Evolutionary conservation across 208 protist species (phyloP).

Genomic region (Crithidia brevicula): DNA sequence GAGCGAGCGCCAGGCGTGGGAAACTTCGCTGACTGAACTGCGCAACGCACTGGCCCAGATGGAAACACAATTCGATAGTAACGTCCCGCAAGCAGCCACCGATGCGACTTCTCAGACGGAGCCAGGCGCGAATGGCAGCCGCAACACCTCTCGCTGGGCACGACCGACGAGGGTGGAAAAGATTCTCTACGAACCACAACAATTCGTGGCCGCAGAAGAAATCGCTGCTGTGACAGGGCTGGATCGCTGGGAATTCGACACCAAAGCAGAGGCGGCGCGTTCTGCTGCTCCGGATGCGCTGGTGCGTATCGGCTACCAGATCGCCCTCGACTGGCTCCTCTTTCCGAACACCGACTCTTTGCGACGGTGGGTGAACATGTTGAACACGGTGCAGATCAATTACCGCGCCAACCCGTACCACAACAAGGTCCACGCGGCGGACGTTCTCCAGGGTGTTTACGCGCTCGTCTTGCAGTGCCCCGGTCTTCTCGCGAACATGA

Average conservation of each 20-base stretch:
- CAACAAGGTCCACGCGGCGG: slow-evolving; percentile 75
- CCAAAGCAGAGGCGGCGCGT: slow-evolving; percentile 23
- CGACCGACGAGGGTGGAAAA: slow-evolving; percentile 17
- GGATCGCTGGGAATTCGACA: slow-evolving; percentile 32
- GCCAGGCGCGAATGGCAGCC: neutral
- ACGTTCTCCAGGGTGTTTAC: slow-evolving; percentile 70
- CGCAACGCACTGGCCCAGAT: neutral
- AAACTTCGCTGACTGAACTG: slow-evolving; percentile 13
- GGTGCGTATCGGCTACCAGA: slow-evolving; percentile 46
- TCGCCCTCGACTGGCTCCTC: slow-evolving; percentile 55
- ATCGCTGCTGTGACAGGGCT: slow-evolving; percentile 24
- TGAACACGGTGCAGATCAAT: slow-evolving; percentile 65
- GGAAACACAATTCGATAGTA: neutral
- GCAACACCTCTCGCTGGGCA: slow-evolving; percentile 16
- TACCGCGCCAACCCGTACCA: slow-evolving; percentile 82
- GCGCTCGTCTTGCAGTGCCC: slow-evolving; percentile 46
- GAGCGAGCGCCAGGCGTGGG: slow-evolving; percentile 10
- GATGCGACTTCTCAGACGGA: neutral
- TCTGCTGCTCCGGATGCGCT: slow-evolving; percentile 31
- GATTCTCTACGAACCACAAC: neutral
- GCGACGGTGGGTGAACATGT: slow-evolving; percentile 46
- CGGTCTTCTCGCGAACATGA: slow-evolving; percentile 51
- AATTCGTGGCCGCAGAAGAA: neutral
- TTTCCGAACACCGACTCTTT: slow-evolving; percentile 35
- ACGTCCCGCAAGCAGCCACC: neutral